A percentile compares a stretch with the other conserved stretches of the same genome.
Conservation (phyloP, 2,329 filamentous ascomycete species). For the Fusarium papillatum region DNA sequence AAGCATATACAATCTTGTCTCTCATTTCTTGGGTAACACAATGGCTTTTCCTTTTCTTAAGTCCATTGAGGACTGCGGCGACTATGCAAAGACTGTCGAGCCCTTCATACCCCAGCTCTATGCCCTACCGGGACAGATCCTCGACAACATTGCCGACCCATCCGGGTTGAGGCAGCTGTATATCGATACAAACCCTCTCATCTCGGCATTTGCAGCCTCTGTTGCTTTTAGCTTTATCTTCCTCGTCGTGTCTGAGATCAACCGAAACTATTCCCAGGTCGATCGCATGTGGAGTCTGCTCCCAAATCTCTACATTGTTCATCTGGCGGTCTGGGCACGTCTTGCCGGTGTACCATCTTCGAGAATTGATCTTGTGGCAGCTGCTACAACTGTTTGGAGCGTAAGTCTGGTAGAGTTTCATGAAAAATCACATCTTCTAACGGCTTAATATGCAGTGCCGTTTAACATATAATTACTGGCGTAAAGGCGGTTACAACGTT, state of each 20-base stretch:
- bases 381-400: constrained; percentile 83
- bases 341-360: constrained; percentile 78
- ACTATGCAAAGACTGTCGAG: constrained; percentile 80
- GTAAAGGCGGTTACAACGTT: constrained; percentile 89
- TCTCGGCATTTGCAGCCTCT: constrained; percentile 80
- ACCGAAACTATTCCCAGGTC: constrained; percentile 96
- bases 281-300: constrained; percentile 94
- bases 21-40: constrained; percentile 33
- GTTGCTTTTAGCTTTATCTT: constrained; percentile 80
- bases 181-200: constrained; percentile 85
- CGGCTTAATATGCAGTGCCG: constrained; percentile 67
- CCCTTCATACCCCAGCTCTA: constrained; percentile 81
- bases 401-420: constrained; percentile 61
- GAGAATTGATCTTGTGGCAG: constrained; percentile 79
- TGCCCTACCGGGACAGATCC: constrained; percentile 75
- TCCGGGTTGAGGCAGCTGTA: constrained; percentile 80
- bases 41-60: constrained; percentile 83
- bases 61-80: constrained; percentile 79
- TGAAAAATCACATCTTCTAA: constrained; percentile 15
- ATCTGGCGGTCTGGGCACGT: constrained; percentile 88
- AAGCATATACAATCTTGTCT: neutral
- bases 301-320: constrained; percentile 87
- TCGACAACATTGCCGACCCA: constrained; percentile 70
- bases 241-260: constrained; percentile 84
- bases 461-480: constrained; percentile 97